A percentile compares a stretch with the other conserved stretches of the same genome.
These are phyloP conservation scores for Talaromyces thailandensis DNA, from an alignment of 495 filamentous ascomycete species.

Conservation along the genomic window DNA sequence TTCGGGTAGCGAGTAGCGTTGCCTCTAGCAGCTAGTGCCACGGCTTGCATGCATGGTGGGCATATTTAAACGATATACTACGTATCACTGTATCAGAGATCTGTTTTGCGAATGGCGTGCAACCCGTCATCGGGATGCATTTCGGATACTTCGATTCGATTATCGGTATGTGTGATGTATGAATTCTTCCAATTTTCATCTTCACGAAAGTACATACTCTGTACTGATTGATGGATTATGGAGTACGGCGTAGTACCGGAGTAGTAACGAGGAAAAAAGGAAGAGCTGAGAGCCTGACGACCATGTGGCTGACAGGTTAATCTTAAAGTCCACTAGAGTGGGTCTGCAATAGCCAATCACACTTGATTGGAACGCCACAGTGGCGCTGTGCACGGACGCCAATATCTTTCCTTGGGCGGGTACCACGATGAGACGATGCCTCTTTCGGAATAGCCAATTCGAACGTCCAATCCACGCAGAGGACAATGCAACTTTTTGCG, in stretches of 20 bases:
- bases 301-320: constrained; percentile 6
- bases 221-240: too few relatives aligned
- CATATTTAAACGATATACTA: background rate
- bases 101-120: background rate
- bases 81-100: background rate
- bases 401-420: background rate
- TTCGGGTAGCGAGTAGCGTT: background rate
- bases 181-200: too few relatives aligned
- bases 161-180: background rate
- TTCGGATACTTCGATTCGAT: background rate
- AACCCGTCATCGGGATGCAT: background rate
- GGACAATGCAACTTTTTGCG: background rate
- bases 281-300: background rate
- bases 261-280: background rate
- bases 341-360: background rate
- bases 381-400: background rate
- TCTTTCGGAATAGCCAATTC: background rate
- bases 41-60: background rate
- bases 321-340: background rate
- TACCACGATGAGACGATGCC: background rate
- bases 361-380: too few relatives aligned
- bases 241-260: too few relatives aligned
- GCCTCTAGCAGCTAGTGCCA: background rate
- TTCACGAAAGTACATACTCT: too few relatives aligned
- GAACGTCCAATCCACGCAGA: background rate